phyloP scores from a whole-genome alignment of 1,139 yeast species.

The Trichomonascaceae sp. region DNA sequence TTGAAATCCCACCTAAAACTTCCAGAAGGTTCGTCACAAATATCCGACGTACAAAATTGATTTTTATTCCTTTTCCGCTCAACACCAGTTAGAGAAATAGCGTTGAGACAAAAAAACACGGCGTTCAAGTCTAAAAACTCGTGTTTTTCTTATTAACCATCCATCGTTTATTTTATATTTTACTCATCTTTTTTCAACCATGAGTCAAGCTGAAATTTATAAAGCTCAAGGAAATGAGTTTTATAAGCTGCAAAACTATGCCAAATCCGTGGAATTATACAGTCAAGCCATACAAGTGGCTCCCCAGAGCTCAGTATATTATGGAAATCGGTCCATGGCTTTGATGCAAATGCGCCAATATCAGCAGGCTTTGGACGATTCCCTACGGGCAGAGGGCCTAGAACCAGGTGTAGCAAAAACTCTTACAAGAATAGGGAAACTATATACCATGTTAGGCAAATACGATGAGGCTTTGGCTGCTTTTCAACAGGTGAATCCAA shows the following conservation, averaged over 20 bases:
- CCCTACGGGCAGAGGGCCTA: conserved; percentile 29
- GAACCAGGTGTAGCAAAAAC: conserved; percentile 34
- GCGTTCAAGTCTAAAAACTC: not conserved
- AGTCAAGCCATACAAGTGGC: conserved; percentile 34
- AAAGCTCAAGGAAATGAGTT: conserved; percentile 35
- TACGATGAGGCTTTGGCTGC: conserved; percentile 31
- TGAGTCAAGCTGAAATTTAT: conserved; percentile 25
- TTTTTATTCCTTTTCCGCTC: not conserved
- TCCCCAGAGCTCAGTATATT: conserved; percentile 40
- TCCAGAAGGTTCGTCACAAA: not conserved
- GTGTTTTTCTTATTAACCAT: not conserved
- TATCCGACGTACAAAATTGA: not conserved
- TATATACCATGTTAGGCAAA: conserved; percentile 32
- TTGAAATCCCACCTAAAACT: not conserved
- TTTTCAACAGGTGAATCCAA: conserved; percentile 21
- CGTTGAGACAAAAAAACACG: not conserved
- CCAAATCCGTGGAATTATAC: conserved; percentile 33
- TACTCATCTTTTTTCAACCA: not conserved
- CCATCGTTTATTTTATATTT: not conserved
- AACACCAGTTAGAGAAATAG: not conserved
- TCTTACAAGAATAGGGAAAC: conserved; percentile 33
- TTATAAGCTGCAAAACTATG: conserved; percentile 35
- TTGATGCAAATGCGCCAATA: conserved; percentile 53
- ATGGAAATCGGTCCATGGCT: conserved; percentile 82
- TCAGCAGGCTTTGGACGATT: conserved; percentile 52